These are phyloP conservation scores for Trichophyton verrucosum DNA, from an alignment of 2,329 filamentous ascomycete genomes.

Conservation along the genomic window DNA sequence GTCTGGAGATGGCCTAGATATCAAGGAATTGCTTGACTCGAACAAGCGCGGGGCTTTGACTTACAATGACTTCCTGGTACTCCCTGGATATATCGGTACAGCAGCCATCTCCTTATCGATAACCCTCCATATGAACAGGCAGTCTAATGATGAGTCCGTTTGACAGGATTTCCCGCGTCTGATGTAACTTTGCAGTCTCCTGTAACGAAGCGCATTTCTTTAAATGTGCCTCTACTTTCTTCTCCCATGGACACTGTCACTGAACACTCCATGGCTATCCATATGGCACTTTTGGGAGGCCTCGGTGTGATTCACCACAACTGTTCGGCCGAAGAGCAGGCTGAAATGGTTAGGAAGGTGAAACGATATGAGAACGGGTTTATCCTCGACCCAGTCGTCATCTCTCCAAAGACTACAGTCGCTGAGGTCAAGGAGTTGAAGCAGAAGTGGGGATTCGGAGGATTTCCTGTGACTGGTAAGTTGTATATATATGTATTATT, in stretches of 20 bases:
- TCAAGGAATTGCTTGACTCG: constrained; percentile 79
- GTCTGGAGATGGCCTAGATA: constrained; percentile 71
- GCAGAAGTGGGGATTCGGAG: constrained; percentile 97
- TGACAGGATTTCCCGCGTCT: constrained; percentile 70
- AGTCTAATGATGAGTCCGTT: not conserved
- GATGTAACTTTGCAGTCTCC: constrained; percentile 80
- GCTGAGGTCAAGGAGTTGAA: constrained; percentile 84
- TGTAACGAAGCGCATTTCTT: constrained; percentile 84
- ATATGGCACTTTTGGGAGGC: constrained; percentile 51
- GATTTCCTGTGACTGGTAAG: constrained; percentile 97
- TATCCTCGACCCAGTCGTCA: constrained; percentile 89
- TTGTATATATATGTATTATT: constrained; percentile 19
- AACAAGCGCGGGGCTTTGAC: constrained; percentile 86
- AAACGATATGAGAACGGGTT: constrained; percentile 99
- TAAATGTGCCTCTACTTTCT: constrained; percentile 94
- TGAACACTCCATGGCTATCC: constrained; percentile 98
- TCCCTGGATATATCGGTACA: constrained; percentile 87
- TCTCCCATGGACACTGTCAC: constrained; percentile 99
- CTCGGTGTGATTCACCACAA: constrained; percentile 94
- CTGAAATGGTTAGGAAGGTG: constrained; percentile 97
- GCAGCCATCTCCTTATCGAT: constrained; percentile 5
- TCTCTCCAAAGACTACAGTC: constrained; percentile 75
- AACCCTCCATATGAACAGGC: not conserved
- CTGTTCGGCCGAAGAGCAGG: constrained; percentile 93
- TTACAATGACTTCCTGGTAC: constrained; percentile 96